Conservation (phyloP, 768 basidiomycete species). For the Leccinum truebloodii region DNA sequence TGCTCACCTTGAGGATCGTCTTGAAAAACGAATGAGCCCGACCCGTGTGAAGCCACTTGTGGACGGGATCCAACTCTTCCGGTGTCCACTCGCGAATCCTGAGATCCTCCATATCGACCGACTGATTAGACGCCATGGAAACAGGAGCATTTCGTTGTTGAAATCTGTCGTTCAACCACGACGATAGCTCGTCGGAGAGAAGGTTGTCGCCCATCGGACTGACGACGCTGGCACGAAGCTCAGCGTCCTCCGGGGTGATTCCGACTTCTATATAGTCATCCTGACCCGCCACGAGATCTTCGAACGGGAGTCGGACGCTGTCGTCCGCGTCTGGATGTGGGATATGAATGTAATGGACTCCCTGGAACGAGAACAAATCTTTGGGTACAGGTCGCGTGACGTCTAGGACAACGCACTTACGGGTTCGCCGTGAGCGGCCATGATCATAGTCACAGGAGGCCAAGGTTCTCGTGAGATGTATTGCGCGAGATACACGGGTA, state of each 20-base stretch:
- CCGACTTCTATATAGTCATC: slow-evolving; percentile 27
- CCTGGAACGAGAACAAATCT: slow-evolving; percentile 15
- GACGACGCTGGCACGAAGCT: slow-evolving; percentile 21
- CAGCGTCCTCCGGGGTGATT: slow-evolving; percentile 14
- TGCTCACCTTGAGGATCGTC: slow-evolving; percentile 28
- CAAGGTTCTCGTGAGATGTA: slow-evolving; percentile 40
- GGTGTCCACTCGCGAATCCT: slow-evolving; percentile 43
- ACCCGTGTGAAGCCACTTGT: slow-evolving; percentile 41
- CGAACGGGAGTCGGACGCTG: slow-evolving; percentile 22
- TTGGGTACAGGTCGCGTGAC: not conserved
- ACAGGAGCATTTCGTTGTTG: slow-evolving; percentile 21
- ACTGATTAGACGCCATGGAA: slow-evolving; percentile 20
- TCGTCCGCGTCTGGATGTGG: slow-evolving; percentile 21
- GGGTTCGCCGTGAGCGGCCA: slow-evolving; percentile 28
- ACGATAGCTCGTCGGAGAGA: slow-evolving; percentile 37
- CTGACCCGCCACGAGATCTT: slow-evolving; percentile 21
- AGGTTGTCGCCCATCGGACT: slow-evolving; percentile 24
- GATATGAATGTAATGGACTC: slow-evolving; percentile 30
- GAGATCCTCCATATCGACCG: slow-evolving; percentile 34
- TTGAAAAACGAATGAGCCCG: slow-evolving; percentile 28
- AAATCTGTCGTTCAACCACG: slow-evolving; percentile 32
- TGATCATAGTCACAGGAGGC: slow-evolving; percentile 31
- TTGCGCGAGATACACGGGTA: slow-evolving; percentile 63
- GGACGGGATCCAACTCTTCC: slow-evolving; percentile 37
- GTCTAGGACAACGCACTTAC: slow-evolving; percentile 15